Base-by-base conservation (phyloP, 768 basidiomycete species). In the Suillus decipiens region DNA sequence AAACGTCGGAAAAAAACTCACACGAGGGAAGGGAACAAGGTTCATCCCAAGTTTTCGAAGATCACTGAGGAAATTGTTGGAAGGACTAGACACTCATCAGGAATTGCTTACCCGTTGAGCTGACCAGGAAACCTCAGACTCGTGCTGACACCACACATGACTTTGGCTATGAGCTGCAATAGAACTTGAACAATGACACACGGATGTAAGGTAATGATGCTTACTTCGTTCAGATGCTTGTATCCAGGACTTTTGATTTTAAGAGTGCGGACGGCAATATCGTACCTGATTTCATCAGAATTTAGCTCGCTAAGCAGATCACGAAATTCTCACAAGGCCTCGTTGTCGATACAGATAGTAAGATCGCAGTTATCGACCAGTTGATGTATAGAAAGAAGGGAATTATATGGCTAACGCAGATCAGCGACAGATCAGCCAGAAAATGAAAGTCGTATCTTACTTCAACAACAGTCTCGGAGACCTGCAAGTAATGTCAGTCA, bases 111-210 rank as follows among this genome's bases (percentile, higher is more conserved):
- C 90, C 92, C 93, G 71, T 96, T 96, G 61, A 96, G 79, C 74
- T 95, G 94, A 36, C 94, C 94, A n/a, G 95, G 93, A 82, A 96
- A 95, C 45, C 94, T 89, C 63, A 96, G 79, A 69, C 92, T 92
- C 2, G 95, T 96, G 71, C 92, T 95, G 56, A 96, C 89, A 54
- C 96, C 96, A 65, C 92, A 91, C 93, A 99, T 96, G 42, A 96
- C 94, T 72, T 88, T 89, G 1, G 95, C 83, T 57, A 97, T 87
- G 42, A 96, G 77, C 86, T 88, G 63, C 4, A 34, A 61, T 22
- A 59, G 48, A 42, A 28, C 45, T 28, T 54, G 24, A 5, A 61
- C 22, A 9, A 14, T 59, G 19, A 6, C 50, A 61, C 51, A n/a
- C 24, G 47, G 59, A 36, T 19, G 39, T 42, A 47, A 59, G 10